Base-by-base conservation (phyloP, 2,329 filamentous ascomycete species). In the Xylariaceae sp. region DNA sequence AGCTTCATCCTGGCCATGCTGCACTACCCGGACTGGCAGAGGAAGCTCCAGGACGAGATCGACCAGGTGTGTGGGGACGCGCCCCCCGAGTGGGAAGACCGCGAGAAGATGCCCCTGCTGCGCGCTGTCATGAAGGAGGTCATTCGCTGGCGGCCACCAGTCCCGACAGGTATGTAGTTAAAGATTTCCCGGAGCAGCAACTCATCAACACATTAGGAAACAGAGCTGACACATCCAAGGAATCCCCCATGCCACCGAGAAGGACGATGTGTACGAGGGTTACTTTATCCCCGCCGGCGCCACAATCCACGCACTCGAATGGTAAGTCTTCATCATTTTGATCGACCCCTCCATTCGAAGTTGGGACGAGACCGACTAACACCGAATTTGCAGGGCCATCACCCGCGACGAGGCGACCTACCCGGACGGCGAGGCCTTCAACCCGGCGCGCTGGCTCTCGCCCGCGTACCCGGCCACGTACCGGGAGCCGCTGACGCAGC, bases 81-180 rank as follows among this genome's bases (percentile, higher is more conserved):
- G 15, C 62, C 68, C 33, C 69, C 70, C 1, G 55, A 58, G 33
- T 68, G 68, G 57, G 57, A 60, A 19, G 65, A 73, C 35, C 53
- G 64, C 22, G 61, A 65, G 26, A 58, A 57, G 17, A 38, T 72
- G 27, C 68, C 68, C 4, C 43, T 65, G 37, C 50, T 71, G 25
- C 56, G 67, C 16, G 68, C 68, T 1, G 59, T 66, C 8, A 62
- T 72, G 23, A 69, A 71, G 47, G 69, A 76, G 49, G 59, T 62
- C 0, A 57, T 73, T 14, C 60, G 72, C n/a, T 75, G 68, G 67
- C 58, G 69, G 32, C 68, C 68, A 18, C 67, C 69, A 4, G 68
- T 73, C 8, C 68, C 70, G 5, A 72, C 69, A 21, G 67, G 68
- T 61, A 39, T 23, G 58, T 38, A 10, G 19, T 30, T 3, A 12